Base-by-base conservation (phyloP, 1,284 basidiomycete genomes). In the Leccinum pachyderme region DNA sequence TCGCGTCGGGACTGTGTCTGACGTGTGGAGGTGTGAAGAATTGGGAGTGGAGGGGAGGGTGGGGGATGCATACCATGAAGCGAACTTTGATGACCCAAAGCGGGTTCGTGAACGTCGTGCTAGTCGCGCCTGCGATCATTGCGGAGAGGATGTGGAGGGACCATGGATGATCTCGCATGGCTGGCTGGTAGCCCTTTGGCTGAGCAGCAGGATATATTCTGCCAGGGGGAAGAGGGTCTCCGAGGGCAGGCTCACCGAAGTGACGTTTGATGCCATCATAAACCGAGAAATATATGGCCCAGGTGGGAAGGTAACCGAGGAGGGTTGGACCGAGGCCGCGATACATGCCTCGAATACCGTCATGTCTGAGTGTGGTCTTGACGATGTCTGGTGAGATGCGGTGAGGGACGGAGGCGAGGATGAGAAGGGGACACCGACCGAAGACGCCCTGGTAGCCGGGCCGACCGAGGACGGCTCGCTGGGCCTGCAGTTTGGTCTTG, bases 241-340 rank as follows among this genome's bases (percentile, higher is more conserved):
- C 82, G 9, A 81, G 71, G 4, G 85, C 81, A 32, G 74, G 72
- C 66, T 86, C 84, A 41, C 91, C 91, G 66, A 95, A 86, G 33
- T 79, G 75, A 25, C 83, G 83, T 79, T 97, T 97, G 73, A 95
- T 90, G 57, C 89, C 84, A 75, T 98, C 95, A 74, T 97, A 97
- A 18, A 98, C 92, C n/a, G 93, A 87, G 72, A 98, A 98, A 73
- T 97, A 98, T 63, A 98, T 98, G 27, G 93, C 95, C 95, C 95
- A 97, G 8, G 95, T 98, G 25, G 95, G 95, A 39, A 98, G 82
- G 73, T 98, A 97, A 7, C 95, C 95, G 5, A 95, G 81, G 56
- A 98, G 83, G 12, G 95, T 98, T n/a, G 95, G 95, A 8, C 95
- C 95, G 27, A 98, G 81, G 12, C 95, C 95, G 43, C 95, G 85